A percentile compares a stretch with the other conserved stretches of the same genome.
These are phyloP conservation scores for Aquanectria penicillioides DNA, from an alignment of 2,329 filamentous ascomycete genomes.

Conservation along the genomic window DNA sequence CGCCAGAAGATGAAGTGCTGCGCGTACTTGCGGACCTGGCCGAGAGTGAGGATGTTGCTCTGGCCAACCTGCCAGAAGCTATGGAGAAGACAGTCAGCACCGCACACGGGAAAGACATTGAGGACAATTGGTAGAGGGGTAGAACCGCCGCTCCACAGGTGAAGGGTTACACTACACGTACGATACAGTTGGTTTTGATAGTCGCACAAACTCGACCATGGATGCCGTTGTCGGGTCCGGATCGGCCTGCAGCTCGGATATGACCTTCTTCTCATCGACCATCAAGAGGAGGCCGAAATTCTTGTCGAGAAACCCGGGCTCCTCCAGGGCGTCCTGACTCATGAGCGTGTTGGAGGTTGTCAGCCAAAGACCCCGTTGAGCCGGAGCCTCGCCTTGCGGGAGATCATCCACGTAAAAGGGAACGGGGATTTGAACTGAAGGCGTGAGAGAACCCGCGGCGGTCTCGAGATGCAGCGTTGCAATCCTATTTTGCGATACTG, in stretches of 20 bases:
- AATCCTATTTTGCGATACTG: slow-evolving; percentile 85
- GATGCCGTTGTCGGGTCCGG: slow-evolving; percentile 79
- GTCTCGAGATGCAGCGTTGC: slow-evolving; percentile 83
- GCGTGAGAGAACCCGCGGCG: slow-evolving; percentile 64
- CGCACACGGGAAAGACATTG: too few species aligned
- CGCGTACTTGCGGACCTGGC: slow-evolving; percentile 86
- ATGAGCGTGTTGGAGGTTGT: slow-evolving; percentile 85
- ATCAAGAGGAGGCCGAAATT: slow-evolving; percentile 89
- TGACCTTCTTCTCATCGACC: slow-evolving; percentile 79
- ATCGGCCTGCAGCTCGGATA: slow-evolving; percentile 80
- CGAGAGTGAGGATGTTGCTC: slow-evolving; percentile 76
- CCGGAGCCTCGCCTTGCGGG: slow-evolving; percentile 73
- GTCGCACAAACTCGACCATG: slow-evolving; percentile 83
- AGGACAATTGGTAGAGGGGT: too few species aligned
- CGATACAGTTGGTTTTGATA: slow-evolving; percentile 75
- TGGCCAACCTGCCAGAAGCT: slow-evolving; percentile 76
- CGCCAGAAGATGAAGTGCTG: slow-evolving; percentile 97
- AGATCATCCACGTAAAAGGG: slow-evolving; percentile 79
- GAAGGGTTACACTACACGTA: slow-evolving; percentile 50
- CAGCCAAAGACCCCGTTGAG: slow-evolving; percentile 82
- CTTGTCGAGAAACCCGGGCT: slow-evolving; percentile 78
- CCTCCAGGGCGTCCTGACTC: slow-evolving; percentile 73
- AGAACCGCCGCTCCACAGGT: too few species aligned
- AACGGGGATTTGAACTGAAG: slow-evolving; percentile 72
- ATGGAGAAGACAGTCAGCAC: slow-evolving; percentile 16